These are phyloP conservation scores for Colletotrichum sp. DNA, from an alignment of 2,329 filamentous ascomycete genomes.

Conservation along the genomic window DNA sequence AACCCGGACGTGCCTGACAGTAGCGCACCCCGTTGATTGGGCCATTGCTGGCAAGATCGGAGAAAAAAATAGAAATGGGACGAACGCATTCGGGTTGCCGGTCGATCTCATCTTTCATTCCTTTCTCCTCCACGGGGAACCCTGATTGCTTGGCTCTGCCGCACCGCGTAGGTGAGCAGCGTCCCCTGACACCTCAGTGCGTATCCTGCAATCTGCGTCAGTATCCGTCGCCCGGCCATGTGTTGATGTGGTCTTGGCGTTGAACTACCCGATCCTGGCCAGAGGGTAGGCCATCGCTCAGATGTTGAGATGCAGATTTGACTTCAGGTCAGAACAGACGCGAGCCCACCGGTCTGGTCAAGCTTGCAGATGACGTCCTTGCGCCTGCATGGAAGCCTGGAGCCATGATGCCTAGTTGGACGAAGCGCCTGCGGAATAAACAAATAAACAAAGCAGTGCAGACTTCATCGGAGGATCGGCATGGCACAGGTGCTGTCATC, in stretches of 20 bases:
- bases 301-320: not conserved
- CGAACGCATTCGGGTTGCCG: not conserved
- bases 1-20: slow-evolving; percentile 2
- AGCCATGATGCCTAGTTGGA: not conserved
- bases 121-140: not conserved
- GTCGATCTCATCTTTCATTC: not conserved
- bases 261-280: not conserved
- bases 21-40: not conserved
- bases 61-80: slow-evolving; percentile 3
- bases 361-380: not conserved
- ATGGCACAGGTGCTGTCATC: not conserved
- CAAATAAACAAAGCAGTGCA: not conserved
- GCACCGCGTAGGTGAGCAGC: slow-evolving; percentile 5
- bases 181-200: slow-evolving; percentile 7
- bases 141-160: slow-evolving; percentile 2
- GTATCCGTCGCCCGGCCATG: not conserved
- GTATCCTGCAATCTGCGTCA: slow-evolving; percentile 1
- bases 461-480: not conserved
- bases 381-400: not conserved
- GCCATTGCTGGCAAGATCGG: not conserved
- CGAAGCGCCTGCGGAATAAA: not conserved
- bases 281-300: not conserved
- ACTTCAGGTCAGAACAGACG: slow-evolving; percentile 6
- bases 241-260: not conserved
- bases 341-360: slow-evolving; percentile 1